Evolutionary conservation across 345 rosid species (phyloP).

Genomic region (Erucastrum elatum): DNA sequence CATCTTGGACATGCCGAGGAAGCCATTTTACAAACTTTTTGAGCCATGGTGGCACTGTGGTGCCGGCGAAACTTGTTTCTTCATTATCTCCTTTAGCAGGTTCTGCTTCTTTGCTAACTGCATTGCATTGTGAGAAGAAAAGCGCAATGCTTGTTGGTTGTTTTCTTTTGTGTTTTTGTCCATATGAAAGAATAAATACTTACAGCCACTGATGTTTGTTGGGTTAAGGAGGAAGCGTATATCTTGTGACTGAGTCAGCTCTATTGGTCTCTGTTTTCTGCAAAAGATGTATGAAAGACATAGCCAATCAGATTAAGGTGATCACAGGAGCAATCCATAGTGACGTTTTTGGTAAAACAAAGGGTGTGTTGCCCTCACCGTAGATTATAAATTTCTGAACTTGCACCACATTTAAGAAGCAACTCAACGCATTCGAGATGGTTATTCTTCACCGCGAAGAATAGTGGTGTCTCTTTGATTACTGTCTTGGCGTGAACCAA

Average conservation of each 20-base stretch:
- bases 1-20: conserved; percentile 50
- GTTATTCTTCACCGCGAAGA: conserved; percentile 79
- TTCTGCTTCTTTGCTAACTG: conserved; percentile 55
- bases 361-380: conserved; percentile 52
- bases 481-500: conserved; percentile 53
- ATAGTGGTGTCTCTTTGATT: conserved; percentile 77
- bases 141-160: neutral
- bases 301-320: conserved; percentile 14
- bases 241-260: conserved; percentile 80
- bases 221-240: conserved; percentile 73
- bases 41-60: conserved; percentile 46
- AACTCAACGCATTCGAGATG: conserved; percentile 66
- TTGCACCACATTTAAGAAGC: conserved; percentile 68
- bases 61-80: conserved; percentile 35
- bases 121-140: conserved; percentile 34
- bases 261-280: conserved; percentile 81
- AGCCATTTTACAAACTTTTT: conserved; percentile 66
- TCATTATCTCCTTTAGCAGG: conserved; percentile 40
- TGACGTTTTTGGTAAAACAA: conserved; percentile 3
- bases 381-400: conserved; percentile 68
- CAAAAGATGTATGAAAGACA: conserved; percentile 14
- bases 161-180: neutral
- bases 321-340: conserved; percentile 11
- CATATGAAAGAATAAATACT: conserved; percentile 37
- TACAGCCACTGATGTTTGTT: conserved; percentile 61